Evolutionary conservation across 805 yeast genomes (phyloP), one percentile per base, ranked within the genome.

Genomic region (Schwanniomyces sp.): DNA sequence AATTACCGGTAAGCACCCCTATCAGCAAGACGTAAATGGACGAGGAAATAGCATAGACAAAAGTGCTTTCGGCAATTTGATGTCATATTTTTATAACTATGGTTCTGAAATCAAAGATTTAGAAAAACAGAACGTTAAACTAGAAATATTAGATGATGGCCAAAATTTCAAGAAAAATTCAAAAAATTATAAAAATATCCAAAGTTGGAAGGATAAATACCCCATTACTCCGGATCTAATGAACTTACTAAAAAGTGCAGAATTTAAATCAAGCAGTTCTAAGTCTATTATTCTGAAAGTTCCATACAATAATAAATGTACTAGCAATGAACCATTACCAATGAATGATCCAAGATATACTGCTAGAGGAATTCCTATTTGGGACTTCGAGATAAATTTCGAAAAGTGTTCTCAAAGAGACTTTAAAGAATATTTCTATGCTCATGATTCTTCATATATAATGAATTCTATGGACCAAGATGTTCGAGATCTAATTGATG

Each of bases 1-100:
- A 2, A 34, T 64, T 8, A 41, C 46, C 14, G 70, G 64, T 0
- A 46, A 25, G 5, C 75, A 70, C 45, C 74, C 74, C n/a, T 71
- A 63, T 43, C 66, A 62, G 39, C 43, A 43, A 42, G 16, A 37
- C 2, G 3, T 30, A 6, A 21, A 21, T 21, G 24, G 24, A 3
- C 24, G 24, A 21, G 34, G 34, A 16, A 7, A 14, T 14, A 32
- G 17, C 7, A 4, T 7, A 17, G 30, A 16, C 28, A 34, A 18
- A 21, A 28, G 46, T 3, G 40, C 36, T 11, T 44, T 47, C 14
- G 16, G 29, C n/a, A 43, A 14, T 32, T 7, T 32, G 7, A 9
- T 18, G 7, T 32, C 36, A 16, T 32, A 16, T 14, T 32, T 32
- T 16, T 32, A 32, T 16, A 32, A 32, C 11, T 4, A 32, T 10